phyloP scores from a whole-genome alignment of 768 basidiomycete species.

The Leucosporidium yakuticum region DNA sequence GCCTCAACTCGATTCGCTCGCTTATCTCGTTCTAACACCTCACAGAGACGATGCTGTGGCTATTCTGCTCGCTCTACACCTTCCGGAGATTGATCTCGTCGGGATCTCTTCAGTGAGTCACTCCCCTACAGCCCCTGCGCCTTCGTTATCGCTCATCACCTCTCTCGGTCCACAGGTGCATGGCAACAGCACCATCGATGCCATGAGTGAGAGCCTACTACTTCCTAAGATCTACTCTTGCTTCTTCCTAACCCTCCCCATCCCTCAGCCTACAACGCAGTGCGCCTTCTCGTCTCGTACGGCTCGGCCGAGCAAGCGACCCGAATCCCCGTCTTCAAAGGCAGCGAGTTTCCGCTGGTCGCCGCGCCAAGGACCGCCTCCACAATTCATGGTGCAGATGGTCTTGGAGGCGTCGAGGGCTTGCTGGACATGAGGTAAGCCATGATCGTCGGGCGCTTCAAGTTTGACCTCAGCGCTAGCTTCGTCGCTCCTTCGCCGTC shows the following conservation, averaged over 20 bases:
- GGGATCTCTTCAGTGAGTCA: slow-evolving; percentile 69
- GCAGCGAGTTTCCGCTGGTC: slow-evolving; percentile 44
- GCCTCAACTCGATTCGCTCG: too few relatives aligned
- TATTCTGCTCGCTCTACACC: slow-evolving; percentile 67
- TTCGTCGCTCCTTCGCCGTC: background rate
- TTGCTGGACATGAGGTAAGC: slow-evolving; percentile 44
- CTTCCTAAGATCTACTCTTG: too few relatives aligned
- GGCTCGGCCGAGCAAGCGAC: slow-evolving; percentile 55
- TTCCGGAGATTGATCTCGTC: slow-evolving; percentile 59
- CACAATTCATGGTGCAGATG: slow-evolving; percentile 69
- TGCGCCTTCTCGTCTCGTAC: slow-evolving; percentile 68
- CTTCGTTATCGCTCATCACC: background rate
- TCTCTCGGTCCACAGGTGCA: slow-evolving; percentile 44
- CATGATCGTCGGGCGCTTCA: too few relatives aligned
- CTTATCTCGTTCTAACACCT: too few relatives aligned
- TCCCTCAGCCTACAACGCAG: slow-evolving; percentile 57
- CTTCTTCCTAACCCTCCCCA: too few relatives aligned
- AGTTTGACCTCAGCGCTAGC: background rate
- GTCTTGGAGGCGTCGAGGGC: slow-evolving; percentile 75
- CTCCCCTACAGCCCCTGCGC: background rate
- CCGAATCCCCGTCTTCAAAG: slow-evolving; percentile 62
- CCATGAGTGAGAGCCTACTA: slow-evolving; percentile 46
- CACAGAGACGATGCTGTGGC: slow-evolving; percentile 53
- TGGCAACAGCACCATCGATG: slow-evolving; percentile 61
- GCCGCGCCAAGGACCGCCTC: slow-evolving; percentile 13